Evolutionary conservation across 805 yeast species (phyloP), one percentile per base, ranked within the genome.

Genomic region (Ogataea zsoltii): DNA sequence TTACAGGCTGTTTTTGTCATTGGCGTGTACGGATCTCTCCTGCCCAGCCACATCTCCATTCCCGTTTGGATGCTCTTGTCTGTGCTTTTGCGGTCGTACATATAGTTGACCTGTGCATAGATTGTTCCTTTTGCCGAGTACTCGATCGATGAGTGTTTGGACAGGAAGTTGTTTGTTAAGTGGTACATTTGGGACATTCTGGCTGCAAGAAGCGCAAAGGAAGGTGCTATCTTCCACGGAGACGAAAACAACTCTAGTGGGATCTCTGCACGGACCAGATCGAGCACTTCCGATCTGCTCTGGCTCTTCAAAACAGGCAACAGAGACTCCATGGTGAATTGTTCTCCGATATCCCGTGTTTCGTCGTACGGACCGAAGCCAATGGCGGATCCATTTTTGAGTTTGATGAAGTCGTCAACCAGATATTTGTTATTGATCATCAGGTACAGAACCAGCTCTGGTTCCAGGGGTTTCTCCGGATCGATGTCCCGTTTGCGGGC

Each of bases 11-110:
- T 51, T 17, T 59, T 44, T 51, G 65, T 51, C 61, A 76, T 70
- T 1, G 69, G 70, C 6, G 73, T 74, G 25, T 54, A 56, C 1
- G 88, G 86, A 3, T 58, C 60, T 37, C 85, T 63, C 26, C 62
- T 54, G 0, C 90, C 90, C 53, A 69, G 67, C 90, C 90, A 85
- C 50, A 81, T 76, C 18, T 57, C 56, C 41, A 76, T 52, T 2
- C 80, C 69, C 10, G 60, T 51, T 0, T 50, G 36, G 2, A 76
- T 58, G 7, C 66, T 59, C 2, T 51, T 29, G 1, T 63, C 49
- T 2, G 79, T 55, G 11, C 49, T 55, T 0, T 50, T 40, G 4
- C 58, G 54, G 39, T 72, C 66, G 54, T 70, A 80, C 3, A 60
- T 45, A 43, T 76, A 76, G 7, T 57, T 38, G 0, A 69, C 57